Evolutionary conservation across 2,329 filamentous ascomycete species (phyloP), one percentile per base, ranked within the genome.

Genomic region (Amesomyces nigricolor): DNA sequence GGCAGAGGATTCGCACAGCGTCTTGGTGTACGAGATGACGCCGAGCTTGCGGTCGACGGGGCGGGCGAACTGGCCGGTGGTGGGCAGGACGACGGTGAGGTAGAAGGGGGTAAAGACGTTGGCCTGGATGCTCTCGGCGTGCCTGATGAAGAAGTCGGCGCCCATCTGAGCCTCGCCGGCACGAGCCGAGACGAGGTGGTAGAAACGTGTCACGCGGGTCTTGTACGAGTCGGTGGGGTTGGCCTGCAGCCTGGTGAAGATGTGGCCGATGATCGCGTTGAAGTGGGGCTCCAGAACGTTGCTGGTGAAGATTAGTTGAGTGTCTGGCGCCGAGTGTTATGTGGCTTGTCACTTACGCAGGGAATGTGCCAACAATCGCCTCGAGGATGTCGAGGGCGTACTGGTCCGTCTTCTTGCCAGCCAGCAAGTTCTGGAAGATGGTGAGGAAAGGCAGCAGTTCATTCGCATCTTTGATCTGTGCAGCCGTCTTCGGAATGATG

Each of bases 331-430:
- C 9, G 13, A 38, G 29, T n/a, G 9, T 29, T 16, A 53, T 8
- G 26, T 29, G 10, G 7, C 26, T 11, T 11, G 30, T 2, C 19
- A 78, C 87, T 71, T 78, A 88, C 77, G 81, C 78, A 49, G 89
- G 82, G 65, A 96, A 87, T 8, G 83, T 81, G 47, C 81, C 78
- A 58, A 95, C 77, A 49, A 95, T 77, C 4, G 86, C 80, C 67
- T 99, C 94, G 57, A 99, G 77, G 46, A 99, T 79, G 67, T 99
- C 94, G 66, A 97, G 96, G 0, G 86, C 89, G 66, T 91, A 86
- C 17, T 82, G 78, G 68, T 99, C 94, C 47, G 91, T 91, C 58
- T 87, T 85, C 73, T 94, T 96, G 62, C 82, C 85, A 3, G 81
- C 79, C 42, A 96, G 78, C 10, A 99, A 80, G 66, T 89, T 91